These are phyloP conservation scores for Typha latifolia DNA, from an alignment of 176 grass and related monocot genomes.

Conservation along the genomic window DNA sequence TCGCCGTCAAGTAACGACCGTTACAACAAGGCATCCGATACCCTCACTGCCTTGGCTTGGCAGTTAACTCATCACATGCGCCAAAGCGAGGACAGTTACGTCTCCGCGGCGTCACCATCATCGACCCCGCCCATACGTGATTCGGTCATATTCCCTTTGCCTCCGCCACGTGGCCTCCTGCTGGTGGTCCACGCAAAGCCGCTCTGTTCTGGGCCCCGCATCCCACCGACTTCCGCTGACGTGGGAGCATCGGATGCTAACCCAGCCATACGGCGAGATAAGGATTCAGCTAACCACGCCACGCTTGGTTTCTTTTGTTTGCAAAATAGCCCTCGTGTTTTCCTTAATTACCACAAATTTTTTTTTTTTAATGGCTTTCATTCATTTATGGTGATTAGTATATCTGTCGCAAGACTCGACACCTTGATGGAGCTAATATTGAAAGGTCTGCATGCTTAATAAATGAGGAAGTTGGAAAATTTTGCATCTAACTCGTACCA, in stretches of 20 bases:
- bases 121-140: background rate
- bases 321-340: background rate
- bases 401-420: no score
- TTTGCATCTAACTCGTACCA: no score
- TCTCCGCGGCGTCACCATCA: constrained; percentile 24
- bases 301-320: background rate
- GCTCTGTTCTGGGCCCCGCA: background rate
- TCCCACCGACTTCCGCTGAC: constrained; percentile 10
- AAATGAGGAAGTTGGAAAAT: no score
- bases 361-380: no score
- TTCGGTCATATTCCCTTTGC: background rate
- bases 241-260: constrained; percentile 26
- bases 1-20: constrained; percentile 4
- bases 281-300: constrained; percentile 3
- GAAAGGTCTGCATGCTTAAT: no score
- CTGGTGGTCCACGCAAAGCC: constrained; percentile 9
- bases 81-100: constrained; percentile 12
- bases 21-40: constrained; percentile 4
- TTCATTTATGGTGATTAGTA: no score
- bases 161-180: constrained; percentile 8
- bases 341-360: no score
- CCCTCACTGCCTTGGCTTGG: constrained; percentile 3
- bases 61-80: constrained; percentile 9
- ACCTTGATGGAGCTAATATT: no score
- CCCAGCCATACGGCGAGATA: constrained; percentile 9